These are phyloP conservation scores for Ogataea saltuana DNA, from an alignment of 805 yeast species.

Conservation along the genomic window DNA sequence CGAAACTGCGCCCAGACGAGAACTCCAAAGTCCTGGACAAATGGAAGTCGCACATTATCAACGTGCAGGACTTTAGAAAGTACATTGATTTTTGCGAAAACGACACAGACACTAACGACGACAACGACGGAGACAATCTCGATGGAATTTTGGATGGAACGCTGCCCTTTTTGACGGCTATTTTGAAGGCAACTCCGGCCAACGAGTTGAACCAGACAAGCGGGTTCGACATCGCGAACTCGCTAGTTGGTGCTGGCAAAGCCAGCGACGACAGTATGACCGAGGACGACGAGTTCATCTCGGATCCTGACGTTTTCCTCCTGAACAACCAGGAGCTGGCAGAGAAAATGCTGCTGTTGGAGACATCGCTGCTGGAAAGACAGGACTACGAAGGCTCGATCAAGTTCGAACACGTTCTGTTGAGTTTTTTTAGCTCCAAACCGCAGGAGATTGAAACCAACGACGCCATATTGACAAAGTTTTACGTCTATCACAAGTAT, in stretches of 20 bases:
- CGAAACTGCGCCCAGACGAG: conserved; percentile 3
- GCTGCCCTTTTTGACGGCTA: conserved; percentile 16
- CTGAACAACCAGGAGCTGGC: conserved; percentile 8
- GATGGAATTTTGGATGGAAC: conserved; percentile 17
- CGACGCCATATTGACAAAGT: conserved; percentile 15
- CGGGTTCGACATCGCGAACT: not conserved
- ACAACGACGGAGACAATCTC: conserved; percentile 14
- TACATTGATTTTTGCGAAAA: conserved; percentile 1
- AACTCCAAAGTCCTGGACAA: conserved; percentile 1
- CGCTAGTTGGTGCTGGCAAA: not conserved
- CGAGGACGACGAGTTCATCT: conserved; percentile 4
- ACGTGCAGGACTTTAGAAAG: conserved; percentile 8
- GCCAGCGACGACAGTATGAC: not conserved
- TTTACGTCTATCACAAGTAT: conserved; percentile 18
- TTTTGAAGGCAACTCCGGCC: conserved; percentile 15
- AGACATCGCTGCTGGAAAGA: conserved; percentile 26
- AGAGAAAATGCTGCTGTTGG: conserved; percentile 24
- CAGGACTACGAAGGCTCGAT: conserved; percentile 28
- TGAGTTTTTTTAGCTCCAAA: conserved; percentile 26
- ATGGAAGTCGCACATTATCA: conserved; percentile 8
- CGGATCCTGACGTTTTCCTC: conserved; percentile 1
- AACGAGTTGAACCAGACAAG: conserved; percentile 6
- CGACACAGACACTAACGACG: not conserved
- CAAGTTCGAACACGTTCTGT: conserved; percentile 28
- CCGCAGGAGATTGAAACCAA: conserved; percentile 20